Evolutionary conservation across 192 early-diverging fungal genomes (phyloP).

Genomic region (Funneliformis mosseae): DNA sequence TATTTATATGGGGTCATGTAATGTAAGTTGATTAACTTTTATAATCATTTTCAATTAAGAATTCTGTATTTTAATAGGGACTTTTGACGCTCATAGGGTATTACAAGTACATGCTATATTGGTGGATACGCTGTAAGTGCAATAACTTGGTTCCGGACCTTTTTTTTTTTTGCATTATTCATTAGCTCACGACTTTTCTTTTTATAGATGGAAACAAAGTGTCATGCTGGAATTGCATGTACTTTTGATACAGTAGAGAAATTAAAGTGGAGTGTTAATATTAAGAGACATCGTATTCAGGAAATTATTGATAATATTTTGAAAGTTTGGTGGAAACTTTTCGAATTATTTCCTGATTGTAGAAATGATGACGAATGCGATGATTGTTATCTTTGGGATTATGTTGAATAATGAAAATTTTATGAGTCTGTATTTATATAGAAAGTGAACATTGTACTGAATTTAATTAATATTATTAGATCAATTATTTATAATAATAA

Average conservation of each 20-base stretch:
- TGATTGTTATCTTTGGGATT: conserved; percentile 84
- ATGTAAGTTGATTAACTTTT: conserved; percentile 37
- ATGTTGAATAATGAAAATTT: background rate
- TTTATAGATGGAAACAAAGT: conserved; percentile 47
- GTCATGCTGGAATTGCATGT: conserved; percentile 57
- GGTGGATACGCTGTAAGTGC: conserved; percentile 43
- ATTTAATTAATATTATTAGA: too few relatives aligned
- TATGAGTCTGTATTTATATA: too few relatives aligned
- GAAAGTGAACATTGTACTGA: too few relatives aligned
- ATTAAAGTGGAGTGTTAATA: conserved; percentile 67
- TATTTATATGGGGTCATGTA: conserved; percentile 85
- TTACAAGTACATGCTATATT: conserved; percentile 39
- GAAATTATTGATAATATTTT: conserved; percentile 75
- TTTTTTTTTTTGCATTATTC: background rate
- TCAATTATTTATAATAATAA: too few relatives aligned
- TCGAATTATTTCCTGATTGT: conserved; percentile 46
- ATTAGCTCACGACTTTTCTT: conserved; percentile 22
- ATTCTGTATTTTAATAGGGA: background rate
- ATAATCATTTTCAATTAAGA: background rate
- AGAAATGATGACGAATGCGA: conserved; percentile 60
- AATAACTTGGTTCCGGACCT: background rate
- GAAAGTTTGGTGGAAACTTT: conserved; percentile 29
- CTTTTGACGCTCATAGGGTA: conserved; percentile 32
- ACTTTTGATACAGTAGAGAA: conserved; percentile 70
- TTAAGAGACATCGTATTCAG: conserved; percentile 79